Conservation (phyloP, 805 yeast species). For the Metschnikowia arizonensis region DNA sequence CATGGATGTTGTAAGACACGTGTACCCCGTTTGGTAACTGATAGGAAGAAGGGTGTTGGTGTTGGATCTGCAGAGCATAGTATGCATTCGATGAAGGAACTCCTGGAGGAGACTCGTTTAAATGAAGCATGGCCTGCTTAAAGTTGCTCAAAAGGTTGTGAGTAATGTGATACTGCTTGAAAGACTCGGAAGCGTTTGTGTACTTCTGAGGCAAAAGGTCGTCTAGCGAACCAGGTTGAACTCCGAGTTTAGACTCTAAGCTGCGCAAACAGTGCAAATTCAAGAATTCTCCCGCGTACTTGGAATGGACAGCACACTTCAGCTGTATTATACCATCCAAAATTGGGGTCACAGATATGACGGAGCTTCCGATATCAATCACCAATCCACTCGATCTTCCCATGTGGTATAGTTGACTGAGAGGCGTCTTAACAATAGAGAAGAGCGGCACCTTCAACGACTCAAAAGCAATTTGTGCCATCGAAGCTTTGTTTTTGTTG, state of each 20-base stretch:
- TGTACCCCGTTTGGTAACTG: slow-evolving; percentile 57
- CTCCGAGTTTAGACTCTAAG: slow-evolving; percentile 30
- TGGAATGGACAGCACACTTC: slow-evolving; percentile 62
- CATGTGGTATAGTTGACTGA: slow-evolving; percentile 72
- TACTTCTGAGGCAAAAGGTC: slow-evolving; percentile 14
- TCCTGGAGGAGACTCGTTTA: slow-evolving; percentile 22
- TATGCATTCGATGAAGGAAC: slow-evolving; percentile 12
- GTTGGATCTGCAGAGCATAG: slow-evolving; percentile 23
- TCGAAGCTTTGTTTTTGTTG: slow-evolving; percentile 48
- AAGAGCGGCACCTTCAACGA: slow-evolving; percentile 71
- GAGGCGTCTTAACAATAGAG: slow-evolving; percentile 69
- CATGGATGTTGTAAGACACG: slow-evolving; percentile 31
- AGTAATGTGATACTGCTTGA: slow-evolving; percentile 34
- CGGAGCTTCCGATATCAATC: slow-evolving; percentile 72
- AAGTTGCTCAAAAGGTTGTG: slow-evolving; percentile 34
- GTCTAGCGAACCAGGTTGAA: slow-evolving; percentile 17
- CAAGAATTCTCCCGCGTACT: slow-evolving; percentile 81
- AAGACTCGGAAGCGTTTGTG: slow-evolving; percentile 22
- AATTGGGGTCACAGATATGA: slow-evolving; percentile 70
- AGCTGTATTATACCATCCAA: slow-evolving; percentile 67
- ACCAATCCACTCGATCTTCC: slow-evolving; percentile 77
- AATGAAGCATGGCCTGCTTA: slow-evolving; percentile 29
- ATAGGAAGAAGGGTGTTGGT: slow-evolving; percentile 27
- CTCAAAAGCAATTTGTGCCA: slow-evolving; percentile 73
- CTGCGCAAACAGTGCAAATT: slow-evolving; percentile 57